Evolutionary conservation across 495 filamentous ascomycete genomes (phyloP).

Genomic region (Podospora fimiseda): DNA sequence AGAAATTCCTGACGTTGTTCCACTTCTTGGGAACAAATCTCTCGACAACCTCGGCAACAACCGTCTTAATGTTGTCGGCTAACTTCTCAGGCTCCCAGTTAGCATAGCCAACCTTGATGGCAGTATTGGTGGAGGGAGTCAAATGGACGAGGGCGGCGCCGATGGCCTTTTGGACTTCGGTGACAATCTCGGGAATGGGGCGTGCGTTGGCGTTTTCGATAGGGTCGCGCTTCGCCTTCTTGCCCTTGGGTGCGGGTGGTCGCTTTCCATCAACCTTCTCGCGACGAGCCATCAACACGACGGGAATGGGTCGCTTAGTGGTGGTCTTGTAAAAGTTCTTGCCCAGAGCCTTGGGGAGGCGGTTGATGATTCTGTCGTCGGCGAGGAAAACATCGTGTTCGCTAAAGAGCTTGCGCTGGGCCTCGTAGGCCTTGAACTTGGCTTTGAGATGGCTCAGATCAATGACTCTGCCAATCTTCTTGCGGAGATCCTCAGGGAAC

Average conservation of each 20-base stretch:
- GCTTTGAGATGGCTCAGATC: slow-evolving; percentile 74
- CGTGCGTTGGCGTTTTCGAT: slow-evolving; percentile 31
- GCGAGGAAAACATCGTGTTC: slow-evolving; percentile 85
- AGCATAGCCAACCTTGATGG: slow-evolving; percentile 63
- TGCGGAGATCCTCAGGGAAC: slow-evolving; percentile 65
- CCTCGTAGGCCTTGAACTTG: slow-evolving; percentile 83
- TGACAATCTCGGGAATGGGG: slow-evolving; percentile 51
- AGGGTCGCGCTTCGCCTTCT: slow-evolving; percentile 33
- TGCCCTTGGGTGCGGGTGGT: slow-evolving; percentile 45
- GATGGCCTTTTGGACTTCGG: slow-evolving; percentile 66
- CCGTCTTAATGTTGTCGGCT: slow-evolving; percentile 69
- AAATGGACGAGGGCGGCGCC: slow-evolving; percentile 56
- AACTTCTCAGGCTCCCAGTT: slow-evolving; percentile 68
- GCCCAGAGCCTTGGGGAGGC: slow-evolving; percentile 69
- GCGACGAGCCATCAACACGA: slow-evolving; percentile 60
- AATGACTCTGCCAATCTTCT: slow-evolving; percentile 73
- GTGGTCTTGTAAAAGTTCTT: slow-evolving; percentile 78
- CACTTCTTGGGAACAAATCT: slow-evolving; percentile 78
- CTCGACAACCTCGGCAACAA: slow-evolving; percentile 60
- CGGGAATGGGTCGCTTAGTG: slow-evolving; percentile 79
- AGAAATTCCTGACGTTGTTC: slow-evolving; percentile 72
- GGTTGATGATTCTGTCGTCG: slow-evolving; percentile 73
- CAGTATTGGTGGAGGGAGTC: slow-evolving; percentile 28
- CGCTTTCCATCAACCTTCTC: slow-evolving; percentile 61
- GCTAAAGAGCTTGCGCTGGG: slow-evolving; percentile 69